Evolutionary conservation across 1,284 basidiomycete genomes (phyloP), one percentile per base, ranked within the genome.

Genomic region (Cutaneotrichosporon sp.): DNA sequence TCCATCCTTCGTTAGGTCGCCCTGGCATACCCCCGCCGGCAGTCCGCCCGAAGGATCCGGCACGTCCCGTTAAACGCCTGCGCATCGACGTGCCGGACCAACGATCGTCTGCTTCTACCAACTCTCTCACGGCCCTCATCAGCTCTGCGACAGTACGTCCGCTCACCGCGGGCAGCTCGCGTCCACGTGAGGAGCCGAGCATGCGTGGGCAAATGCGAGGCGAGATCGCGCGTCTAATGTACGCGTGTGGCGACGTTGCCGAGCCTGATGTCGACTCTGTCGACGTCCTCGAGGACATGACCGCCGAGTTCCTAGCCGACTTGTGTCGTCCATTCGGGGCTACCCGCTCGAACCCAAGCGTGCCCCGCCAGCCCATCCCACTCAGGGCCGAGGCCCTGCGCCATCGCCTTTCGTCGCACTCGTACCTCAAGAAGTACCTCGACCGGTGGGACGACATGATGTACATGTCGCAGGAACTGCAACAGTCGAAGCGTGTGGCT

Each of bases 281-380:
- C 36, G 76, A 79, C 51, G 76, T 72, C 50, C 68, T 79, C 63
- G 78, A 79, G 65, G 78, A 79, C 65, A 65, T 80, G 51, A 70
- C 76, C 0, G 67, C 73, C 13, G 74, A 76, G 36, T 78, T 76
- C 62, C 58, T 78, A 1, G 65, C 74, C 2, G 78, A 79, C 60
- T 65, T 78, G 66, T 76, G 75, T 62, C 75, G 74, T 3, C 76
- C 78, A 10, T 50, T 69, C 11, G 69, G 69, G 4, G 73, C 73
- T 1, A 70, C 76, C 30, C 72, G 73, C 14, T 16, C 68, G 7
- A 61, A 63, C 7, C 63, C 69, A 4, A 49, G 61, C 26, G 50
- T 69, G 0, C 49, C 64, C 2, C 68, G 67, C 61, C 60, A 65
- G 22, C 56, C 69, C 4, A 64, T 71, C 4, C 74, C 73, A 5